A percentile compares a stretch with the other conserved stretches of the same genome.
Conservation (phyloP, 2,329 filamentous ascomycete species). For the Rhinocladiella mackenziei region DNA sequence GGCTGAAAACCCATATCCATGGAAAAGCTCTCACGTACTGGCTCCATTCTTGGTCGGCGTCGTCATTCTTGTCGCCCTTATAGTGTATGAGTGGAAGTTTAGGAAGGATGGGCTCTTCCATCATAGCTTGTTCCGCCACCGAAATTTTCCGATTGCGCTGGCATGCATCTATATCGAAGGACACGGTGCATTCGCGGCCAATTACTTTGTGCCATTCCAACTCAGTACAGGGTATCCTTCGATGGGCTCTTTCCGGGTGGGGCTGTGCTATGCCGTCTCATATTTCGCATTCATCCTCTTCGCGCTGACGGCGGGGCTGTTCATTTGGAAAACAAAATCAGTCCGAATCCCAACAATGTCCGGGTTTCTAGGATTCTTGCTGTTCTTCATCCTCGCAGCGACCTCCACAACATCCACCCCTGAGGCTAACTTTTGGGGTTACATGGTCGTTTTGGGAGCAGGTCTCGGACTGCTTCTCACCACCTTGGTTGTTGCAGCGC, state of each 20-base stretch:
- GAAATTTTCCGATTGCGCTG: constrained; percentile 47
- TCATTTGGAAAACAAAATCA: constrained; percentile 15
- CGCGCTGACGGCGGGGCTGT: constrained; percentile 7
- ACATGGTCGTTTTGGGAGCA: constrained; percentile 13
- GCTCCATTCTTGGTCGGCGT: constrained; percentile 48
- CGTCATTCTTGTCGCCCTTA: constrained; percentile 42
- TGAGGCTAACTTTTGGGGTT: constrained; percentile 14
- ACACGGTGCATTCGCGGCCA: constrained; percentile 7
- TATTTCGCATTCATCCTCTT: constrained; percentile 12
- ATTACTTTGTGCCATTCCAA: constrained; percentile 9
- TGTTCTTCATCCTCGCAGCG: constrained; percentile 10
- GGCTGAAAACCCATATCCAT: constrained; percentile 53
- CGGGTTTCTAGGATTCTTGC: constrained; percentile 8
- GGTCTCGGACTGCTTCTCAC: constrained; percentile 11
- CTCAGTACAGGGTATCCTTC: too few relatives aligned
- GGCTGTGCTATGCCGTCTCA: constrained; percentile 10
- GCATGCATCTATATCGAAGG: constrained; percentile 8
- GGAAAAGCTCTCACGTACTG: constrained; percentile 50
- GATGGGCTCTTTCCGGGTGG: constrained; percentile 6
- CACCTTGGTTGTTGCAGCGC: constrained; percentile 16
- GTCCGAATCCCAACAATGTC: constrained; percentile 8
- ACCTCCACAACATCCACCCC: constrained; percentile 11
- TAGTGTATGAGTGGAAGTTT: constrained; percentile 54
- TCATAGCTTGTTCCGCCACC: constrained; percentile 50
- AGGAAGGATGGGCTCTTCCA: constrained; percentile 47